Base-by-base conservation (phyloP, 2,329 filamentous ascomycete species). In the Xylaria multiplex region DNA sequence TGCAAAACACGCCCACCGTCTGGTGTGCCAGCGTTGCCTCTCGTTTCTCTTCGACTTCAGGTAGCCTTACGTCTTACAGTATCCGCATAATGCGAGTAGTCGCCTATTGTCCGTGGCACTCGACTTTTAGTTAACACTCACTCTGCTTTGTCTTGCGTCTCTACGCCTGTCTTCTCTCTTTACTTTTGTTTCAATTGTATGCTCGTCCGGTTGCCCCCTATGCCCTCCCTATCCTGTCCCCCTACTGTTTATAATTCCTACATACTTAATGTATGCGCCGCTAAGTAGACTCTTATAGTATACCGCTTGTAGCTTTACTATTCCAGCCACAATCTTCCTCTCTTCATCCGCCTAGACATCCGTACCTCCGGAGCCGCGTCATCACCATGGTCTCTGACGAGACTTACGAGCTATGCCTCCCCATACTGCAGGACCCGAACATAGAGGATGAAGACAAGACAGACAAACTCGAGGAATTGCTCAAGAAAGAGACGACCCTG, bases 401-500 rank as follows among this genome's bases (percentile, higher is more conserved):
- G 73, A 89, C 95, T 62, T 97, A 96, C 83, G 93, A 97, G 74
- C 87, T 96, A 75, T 97, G 93, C 79, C 88, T 96, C 77, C 92
- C 93, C 59, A 88, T 97, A 76, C 87, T 99, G 70, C 90, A 96
- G 82, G 91, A 97, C 80, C 82, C 88, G 65, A 84, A 86, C 62
- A 85, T 97, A 68, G 93, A 97, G 74, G 96, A 98, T 70, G 96
- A 99, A 80, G 95, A 97, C 76, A 97, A 96, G 84, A 95, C 92
- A 55, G 95, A 98, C 80, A 92, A 88, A 80, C 85, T 97, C 59
- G 94, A 97, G 81, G 91, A 93, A 71, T 85, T 97, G 59, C 84
- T 98, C 74, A 90, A 89, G 79, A 90, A 89, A 72, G 89, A 94
- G 80, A 93, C 93, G 7, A 86, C 84, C 35, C 83, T 98, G 71